A percentile compares a stretch with the other conserved stretches of the same genome.
Evolutionary conservation across 2,329 filamentous ascomycete species (phyloP).

Genomic region (Rhytidhysteron rufulum): DNA sequence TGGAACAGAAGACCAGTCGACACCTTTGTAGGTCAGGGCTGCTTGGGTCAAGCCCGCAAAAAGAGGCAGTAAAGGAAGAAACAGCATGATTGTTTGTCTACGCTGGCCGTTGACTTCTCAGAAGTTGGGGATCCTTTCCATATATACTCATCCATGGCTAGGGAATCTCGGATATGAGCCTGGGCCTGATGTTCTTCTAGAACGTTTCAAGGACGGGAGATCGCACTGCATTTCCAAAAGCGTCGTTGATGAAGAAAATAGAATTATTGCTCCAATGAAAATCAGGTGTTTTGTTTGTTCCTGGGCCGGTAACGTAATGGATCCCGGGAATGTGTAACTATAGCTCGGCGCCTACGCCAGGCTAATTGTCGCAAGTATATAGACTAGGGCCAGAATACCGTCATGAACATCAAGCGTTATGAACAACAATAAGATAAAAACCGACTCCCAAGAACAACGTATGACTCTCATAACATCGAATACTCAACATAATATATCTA

Average conservation of each 20-base stretch:
- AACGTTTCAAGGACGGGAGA: background rate
- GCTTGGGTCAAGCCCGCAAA: constrained; percentile 30
- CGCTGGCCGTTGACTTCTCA: background rate
- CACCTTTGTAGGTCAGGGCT: constrained; percentile 60
- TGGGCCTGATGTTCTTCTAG: background rate
- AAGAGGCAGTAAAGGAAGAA: constrained; percentile 17
- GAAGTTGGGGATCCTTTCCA: background rate
- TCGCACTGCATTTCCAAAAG: background rate
- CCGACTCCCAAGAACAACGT: too few relatives aligned
- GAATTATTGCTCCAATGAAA: background rate
- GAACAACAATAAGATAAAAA: too few relatives aligned
- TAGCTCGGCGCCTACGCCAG: too few relatives aligned
- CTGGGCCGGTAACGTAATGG: too few relatives aligned
- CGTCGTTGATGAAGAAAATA: background rate
- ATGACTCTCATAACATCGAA: too few relatives aligned
- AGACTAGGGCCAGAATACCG: too few relatives aligned
- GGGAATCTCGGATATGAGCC: background rate
- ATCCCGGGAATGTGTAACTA: too few relatives aligned
- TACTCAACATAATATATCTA: too few relatives aligned
- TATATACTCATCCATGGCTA: background rate
- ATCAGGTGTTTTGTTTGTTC: too few relatives aligned
- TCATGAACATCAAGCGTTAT: too few relatives aligned
- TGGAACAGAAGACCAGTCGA: constrained; percentile 66
- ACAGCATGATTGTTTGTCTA: constrained; percentile 18
- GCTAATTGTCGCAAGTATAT: too few relatives aligned